Evolutionary conservation across 2,329 filamentous ascomycete genomes (phyloP).

Genomic region (Pseudogymnoascus sp.): DNA sequence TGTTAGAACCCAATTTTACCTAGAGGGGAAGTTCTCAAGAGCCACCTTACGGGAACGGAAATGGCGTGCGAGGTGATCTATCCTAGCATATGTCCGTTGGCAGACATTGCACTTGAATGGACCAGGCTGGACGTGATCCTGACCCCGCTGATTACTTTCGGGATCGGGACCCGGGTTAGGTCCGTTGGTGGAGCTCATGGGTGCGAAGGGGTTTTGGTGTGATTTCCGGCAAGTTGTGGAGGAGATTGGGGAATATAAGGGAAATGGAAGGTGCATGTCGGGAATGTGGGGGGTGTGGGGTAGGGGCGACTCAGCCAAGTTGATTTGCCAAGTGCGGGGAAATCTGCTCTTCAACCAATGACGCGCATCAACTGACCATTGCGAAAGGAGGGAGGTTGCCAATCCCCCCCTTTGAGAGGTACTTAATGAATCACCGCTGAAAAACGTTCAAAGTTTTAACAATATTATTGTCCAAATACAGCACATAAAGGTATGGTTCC

Average conservation of each 20-base stretch:
- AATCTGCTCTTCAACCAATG: neutral
- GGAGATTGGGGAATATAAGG: neutral
- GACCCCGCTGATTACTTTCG: neutral
- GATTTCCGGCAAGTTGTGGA: neutral
- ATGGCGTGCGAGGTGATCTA: constrained; percentile 11
- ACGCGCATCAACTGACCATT: neutral
- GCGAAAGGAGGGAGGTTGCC: neutral
- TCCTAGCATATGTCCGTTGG: constrained; percentile 7
- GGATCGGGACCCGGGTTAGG: neutral
- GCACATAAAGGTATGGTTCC: neutral
- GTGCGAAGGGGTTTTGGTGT: neutral
- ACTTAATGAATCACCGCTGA: neutral
- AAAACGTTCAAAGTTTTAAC: neutral
- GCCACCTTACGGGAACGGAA: constrained; percentile 4
- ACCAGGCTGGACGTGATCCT: neutral
- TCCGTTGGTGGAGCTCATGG: neutral
- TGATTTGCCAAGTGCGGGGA: neutral
- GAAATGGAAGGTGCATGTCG: neutral
- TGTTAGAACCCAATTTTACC: neutral
- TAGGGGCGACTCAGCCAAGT: neutral
- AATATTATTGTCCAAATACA: neutral
- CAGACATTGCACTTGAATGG: constrained; percentile 9
- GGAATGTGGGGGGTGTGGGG: neutral
- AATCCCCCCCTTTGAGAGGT: neutral
- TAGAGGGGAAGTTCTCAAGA: neutral